Evolutionary conservation across 345 rosid genomes (phyloP).

Genomic region (Moringa oleifera): DNA sequence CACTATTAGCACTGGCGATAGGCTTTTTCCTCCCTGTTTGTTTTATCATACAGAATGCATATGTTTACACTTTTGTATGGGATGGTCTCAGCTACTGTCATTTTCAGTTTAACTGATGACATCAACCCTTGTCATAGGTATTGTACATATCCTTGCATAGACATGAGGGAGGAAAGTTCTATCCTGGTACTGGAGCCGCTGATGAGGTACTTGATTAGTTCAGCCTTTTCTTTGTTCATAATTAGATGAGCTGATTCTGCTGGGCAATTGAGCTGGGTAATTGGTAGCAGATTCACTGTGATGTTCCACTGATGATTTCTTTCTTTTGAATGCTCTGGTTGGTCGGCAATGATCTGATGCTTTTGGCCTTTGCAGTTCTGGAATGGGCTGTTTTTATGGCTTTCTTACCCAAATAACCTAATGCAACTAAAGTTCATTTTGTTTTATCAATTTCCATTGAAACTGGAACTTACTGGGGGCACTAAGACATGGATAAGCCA

Average conservation of each 20-base stretch:
- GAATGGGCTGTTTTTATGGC: background rate
- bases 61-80: background rate
- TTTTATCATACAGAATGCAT: background rate
- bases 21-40: constrained; percentile 1
- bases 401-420: background rate
- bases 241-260: background rate
- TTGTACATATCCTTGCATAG: constrained; percentile 88
- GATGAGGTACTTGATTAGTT: constrained; percentile 49
- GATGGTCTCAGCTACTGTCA: background rate
- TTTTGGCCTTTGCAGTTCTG: background rate
- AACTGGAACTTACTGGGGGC: background rate
- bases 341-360: background rate
- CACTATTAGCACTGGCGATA: constrained; percentile 2
- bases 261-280: background rate
- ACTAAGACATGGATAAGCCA: background rate
- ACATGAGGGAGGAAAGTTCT: constrained; percentile 85
- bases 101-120: constrained; percentile 3
- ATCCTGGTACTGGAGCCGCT: constrained; percentile 93
- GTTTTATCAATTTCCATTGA: too few species aligned
- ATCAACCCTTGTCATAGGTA: constrained; percentile 41
- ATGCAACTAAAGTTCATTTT: background rate
- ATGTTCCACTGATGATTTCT: background rate
- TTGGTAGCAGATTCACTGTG: too few species aligned
- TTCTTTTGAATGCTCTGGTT: background rate
- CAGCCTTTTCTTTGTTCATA: background rate